Percentiles rank a stretch among this genome's conserved stretches.
Conservation (phyloP, 2,329 filamentous ascomycete species). For the Ophiostoma triangulosporum region DNA sequence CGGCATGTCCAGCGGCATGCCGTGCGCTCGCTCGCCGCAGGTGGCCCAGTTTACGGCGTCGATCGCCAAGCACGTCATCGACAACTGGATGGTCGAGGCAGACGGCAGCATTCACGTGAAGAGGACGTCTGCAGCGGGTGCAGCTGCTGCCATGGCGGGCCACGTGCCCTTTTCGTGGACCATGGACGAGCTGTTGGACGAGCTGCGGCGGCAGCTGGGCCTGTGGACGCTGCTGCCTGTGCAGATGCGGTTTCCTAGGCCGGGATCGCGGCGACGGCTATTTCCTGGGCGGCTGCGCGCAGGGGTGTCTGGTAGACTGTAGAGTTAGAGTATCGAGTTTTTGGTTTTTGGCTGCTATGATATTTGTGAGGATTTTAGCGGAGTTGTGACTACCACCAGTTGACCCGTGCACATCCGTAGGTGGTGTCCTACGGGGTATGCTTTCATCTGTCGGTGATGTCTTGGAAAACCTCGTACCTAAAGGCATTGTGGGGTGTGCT, state of each 20-base stretch:
- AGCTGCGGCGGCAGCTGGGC: slow-evolving; percentile 20
- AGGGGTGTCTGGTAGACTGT: too few relatives aligned
- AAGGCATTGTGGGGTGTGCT: too few relatives aligned
- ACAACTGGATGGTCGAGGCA: slow-evolving; percentile 26
- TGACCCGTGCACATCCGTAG: too few relatives aligned
- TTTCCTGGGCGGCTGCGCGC: background rate
- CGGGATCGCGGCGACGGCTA: background rate
- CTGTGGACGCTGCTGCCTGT: slow-evolving; percentile 19
- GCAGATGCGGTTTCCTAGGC: background rate
- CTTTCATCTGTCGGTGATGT: too few relatives aligned
- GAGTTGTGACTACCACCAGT: too few relatives aligned
- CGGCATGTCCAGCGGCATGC: too few relatives aligned
- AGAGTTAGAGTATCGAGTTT: too few relatives aligned
- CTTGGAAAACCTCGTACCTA: too few relatives aligned
- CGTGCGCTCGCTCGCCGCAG: too few relatives aligned
- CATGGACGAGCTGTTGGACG: slow-evolving; percentile 18
- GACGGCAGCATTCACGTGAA: slow-evolving; percentile 14
- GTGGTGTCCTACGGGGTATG: too few relatives aligned
- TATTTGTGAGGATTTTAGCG: too few relatives aligned
- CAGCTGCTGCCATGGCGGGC: slow-evolving; percentile 7
- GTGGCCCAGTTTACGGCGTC: slow-evolving; percentile 27
- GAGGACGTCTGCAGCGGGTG: slow-evolving; percentile 1
- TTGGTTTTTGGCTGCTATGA: too few relatives aligned
- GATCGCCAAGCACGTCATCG: slow-evolving; percentile 31
- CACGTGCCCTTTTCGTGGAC: slow-evolving; percentile 20